Evolutionary conservation across 1,284 basidiomycete genomes (phyloP), one percentile per base, ranked within the genome.

Genomic region (Sparassis latifolia): DNA sequence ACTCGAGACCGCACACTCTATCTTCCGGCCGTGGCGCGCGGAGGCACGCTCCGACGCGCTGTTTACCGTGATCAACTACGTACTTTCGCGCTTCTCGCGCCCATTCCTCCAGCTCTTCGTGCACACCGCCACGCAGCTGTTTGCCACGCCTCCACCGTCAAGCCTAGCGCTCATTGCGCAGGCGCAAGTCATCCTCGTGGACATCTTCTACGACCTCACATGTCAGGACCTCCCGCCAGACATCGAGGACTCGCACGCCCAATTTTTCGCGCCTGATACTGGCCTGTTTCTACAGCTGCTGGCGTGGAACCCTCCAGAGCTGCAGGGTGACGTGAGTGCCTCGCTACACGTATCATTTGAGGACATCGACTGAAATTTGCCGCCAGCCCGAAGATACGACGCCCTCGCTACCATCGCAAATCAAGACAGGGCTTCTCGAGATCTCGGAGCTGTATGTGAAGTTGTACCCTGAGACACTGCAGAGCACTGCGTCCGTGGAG

Each of bases 171-270:
- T 77, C 33, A 69, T 92, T 12, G 84, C 88, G 0, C 86, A 90
- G 60, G 79, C 80, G 0, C 84, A 94, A 73, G 78, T 86, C 10
- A 74, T 91, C 4, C 76, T 97, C 3, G 76, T 92, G 12, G 91
- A 96, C 47, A 80, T 98, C 33, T 99, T 89, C 72, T 88, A 96
- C 62, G 97, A 99, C 67, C 82, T 99, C 52, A 92, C 89, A 1
- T 92, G 89, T 57, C 97, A 99, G 59, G 96, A 99, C 68, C 74
- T 99, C 28, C 95, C 96, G 4, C 94, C 94, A 6, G 87, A 86
- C 56, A 87, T 99, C 61, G 96, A 99, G 65, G 96, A 99, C 64
- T 76, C 86, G 42, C 83, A 97, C 55, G 72, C 77, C 6, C 79
- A 87, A 53, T 95, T 94, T 66, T 95, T 95, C 67, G 82, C 76